These are phyloP conservation scores for Coniochaeta ligniaria DNA, from an alignment of 2,329 filamentous ascomycete species.

Conservation along the genomic window DNA sequence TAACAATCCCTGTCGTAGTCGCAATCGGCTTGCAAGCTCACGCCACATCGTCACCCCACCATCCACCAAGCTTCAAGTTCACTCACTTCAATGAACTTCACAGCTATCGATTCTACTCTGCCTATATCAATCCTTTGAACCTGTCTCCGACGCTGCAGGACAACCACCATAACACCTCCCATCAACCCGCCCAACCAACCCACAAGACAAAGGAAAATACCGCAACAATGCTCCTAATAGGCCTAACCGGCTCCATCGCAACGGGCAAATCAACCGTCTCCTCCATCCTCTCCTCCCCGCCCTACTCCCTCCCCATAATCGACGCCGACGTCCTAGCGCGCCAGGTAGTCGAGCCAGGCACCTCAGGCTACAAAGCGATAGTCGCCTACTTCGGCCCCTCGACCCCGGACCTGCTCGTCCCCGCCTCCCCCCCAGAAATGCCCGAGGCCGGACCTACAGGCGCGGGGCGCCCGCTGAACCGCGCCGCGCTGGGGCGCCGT, in stretches of 20 bases:
- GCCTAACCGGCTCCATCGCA: constrained; percentile 92
- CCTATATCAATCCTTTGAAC: not conserved
- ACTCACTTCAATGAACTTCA: no score
- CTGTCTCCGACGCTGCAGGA: no score
- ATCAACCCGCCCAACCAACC: not conserved
- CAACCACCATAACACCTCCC: not conserved
- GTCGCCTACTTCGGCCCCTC: constrained; percentile 72
- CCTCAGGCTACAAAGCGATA: constrained; percentile 74
- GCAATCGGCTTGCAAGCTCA: not conserved
- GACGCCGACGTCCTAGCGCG: constrained; percentile 91
- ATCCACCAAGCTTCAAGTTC: not conserved
- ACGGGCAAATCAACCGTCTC: constrained; percentile 98
- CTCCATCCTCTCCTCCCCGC: constrained; percentile 66
- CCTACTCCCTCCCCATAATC: constrained; percentile 83
- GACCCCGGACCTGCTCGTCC: constrained; percentile 78
- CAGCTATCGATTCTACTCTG: not conserved
- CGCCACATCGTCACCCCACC: not conserved
- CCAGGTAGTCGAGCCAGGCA: constrained; percentile 90
- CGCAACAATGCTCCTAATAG: constrained; percentile 79
- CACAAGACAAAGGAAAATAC: not conserved
- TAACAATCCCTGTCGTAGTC: not conserved
- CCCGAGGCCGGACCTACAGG: constrained; percentile 47
- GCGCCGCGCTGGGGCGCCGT: constrained; percentile 73
- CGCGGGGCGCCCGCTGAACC: constrained; percentile 70
- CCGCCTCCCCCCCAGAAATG: constrained; percentile 41